Percentiles rank a stretch among this genome's conserved stretches.
phyloP scores from a whole-genome alignment of 2,329 filamentous ascomycete genomes.

The Septoria linicola region DNA sequence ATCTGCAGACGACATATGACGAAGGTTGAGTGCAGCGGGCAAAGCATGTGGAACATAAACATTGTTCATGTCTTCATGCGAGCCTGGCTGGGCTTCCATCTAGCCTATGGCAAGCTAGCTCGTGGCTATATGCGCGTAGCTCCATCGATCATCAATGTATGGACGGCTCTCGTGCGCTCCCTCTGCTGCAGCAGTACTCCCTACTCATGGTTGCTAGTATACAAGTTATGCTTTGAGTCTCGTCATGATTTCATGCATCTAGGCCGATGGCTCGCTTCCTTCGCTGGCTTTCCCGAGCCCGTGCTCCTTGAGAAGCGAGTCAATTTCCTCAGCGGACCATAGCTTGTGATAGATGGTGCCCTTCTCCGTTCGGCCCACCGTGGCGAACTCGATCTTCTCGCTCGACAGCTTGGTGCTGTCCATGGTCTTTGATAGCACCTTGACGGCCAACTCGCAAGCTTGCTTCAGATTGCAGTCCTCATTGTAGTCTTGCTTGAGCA shows the following conservation, averaged over 20 bases:
- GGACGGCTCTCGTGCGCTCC: not conserved
- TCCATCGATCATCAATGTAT: not conserved
- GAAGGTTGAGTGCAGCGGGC: too few species aligned
- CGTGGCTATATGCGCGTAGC: not conserved
- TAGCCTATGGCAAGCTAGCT: not conserved
- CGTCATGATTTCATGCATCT: slow-evolving; percentile 6
- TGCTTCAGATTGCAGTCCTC: slow-evolving; percentile 96
- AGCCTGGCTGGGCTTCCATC: too few species aligned
- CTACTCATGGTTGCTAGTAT: slow-evolving; percentile 1
- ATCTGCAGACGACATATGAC: too few species aligned
- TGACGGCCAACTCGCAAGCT: slow-evolving; percentile 94
- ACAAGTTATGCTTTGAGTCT: slow-evolving; percentile 4
- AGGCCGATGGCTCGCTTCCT: slow-evolving; percentile 36
- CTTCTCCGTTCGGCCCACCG: slow-evolving; percentile 89
- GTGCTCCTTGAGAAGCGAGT: slow-evolving; percentile 88
- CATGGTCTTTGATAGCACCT: slow-evolving; percentile 99
- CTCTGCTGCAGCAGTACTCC: not conserved
- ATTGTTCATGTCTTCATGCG: too few species aligned
- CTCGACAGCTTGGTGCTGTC: slow-evolving; percentile 98
- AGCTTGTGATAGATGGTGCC: slow-evolving; percentile 98
- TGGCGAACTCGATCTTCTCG: slow-evolving; percentile 99
- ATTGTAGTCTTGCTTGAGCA: slow-evolving; percentile 99
- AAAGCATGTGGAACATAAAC: too few species aligned
- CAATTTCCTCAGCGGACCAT: slow-evolving; percentile 96
- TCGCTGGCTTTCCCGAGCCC: slow-evolving; percentile 86